Evolutionary conservation across 2,329 filamentous ascomycete genomes (phyloP).

Genomic region (Albifimbria verrucaria): DNA sequence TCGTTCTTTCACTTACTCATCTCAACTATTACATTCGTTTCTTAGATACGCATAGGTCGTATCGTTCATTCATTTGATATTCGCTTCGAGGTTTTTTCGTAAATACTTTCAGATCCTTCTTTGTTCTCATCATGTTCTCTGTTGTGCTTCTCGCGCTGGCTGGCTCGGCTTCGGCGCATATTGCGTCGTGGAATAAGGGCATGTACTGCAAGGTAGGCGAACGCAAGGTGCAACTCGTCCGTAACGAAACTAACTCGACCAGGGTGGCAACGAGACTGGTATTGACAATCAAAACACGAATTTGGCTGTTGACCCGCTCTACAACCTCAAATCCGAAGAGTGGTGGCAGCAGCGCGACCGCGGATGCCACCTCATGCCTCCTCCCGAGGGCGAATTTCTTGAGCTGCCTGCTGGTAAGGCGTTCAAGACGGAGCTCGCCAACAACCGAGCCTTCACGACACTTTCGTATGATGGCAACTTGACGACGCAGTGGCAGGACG

Average conservation of each 20-base stretch:
- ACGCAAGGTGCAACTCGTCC: not conserved
- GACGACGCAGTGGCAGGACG: slow-evolving; percentile 44
- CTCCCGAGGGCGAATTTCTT: slow-evolving; percentile 28
- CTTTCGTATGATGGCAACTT: slow-evolving; percentile 38
- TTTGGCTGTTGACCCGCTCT: slow-evolving; percentile 42
- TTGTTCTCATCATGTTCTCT: slow-evolving; percentile 17
- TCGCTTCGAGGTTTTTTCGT: too few relatives aligned
- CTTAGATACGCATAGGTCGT: too few relatives aligned
- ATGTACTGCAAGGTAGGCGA: slow-evolving; percentile 22
- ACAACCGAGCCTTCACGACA: slow-evolving; percentile 46
- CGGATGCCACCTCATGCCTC: slow-evolving; percentile 39
- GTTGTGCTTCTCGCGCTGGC: slow-evolving; percentile 15
- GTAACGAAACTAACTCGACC: not conserved
- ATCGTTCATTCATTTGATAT: too few relatives aligned
- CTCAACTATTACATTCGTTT: too few relatives aligned
- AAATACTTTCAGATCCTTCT: too few relatives aligned
- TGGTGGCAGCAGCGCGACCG: slow-evolving; percentile 51
- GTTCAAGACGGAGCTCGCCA: slow-evolving; percentile 46
- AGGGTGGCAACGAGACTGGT: slow-evolving; percentile 26
- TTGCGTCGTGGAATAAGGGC: slow-evolving; percentile 23
- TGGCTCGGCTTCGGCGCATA: slow-evolving; percentile 18
- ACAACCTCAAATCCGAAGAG: slow-evolving; percentile 37
- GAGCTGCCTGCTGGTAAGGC: slow-evolving; percentile 44
- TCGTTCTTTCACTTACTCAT: too few relatives aligned
- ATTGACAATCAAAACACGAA: slow-evolving; percentile 40